Evolutionary conservation across 2,329 filamentous ascomycete species (phyloP), one percentile per base, ranked within the genome.

Genomic region (Metarhizium sp.): DNA sequence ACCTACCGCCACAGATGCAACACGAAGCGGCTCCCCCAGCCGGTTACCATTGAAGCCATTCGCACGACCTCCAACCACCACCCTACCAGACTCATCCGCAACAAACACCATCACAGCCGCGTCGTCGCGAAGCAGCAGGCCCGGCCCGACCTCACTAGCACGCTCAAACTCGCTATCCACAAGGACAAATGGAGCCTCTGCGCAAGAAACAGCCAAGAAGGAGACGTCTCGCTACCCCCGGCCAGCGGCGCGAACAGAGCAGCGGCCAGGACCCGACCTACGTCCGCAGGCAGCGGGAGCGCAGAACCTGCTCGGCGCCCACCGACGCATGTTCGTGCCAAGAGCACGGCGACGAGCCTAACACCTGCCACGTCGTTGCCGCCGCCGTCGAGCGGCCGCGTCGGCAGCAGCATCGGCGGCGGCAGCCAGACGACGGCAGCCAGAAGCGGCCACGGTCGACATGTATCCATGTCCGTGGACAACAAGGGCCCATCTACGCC

Each of bases 31-130:
- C 18, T 80, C 78, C 10, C 77, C 78, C 2, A 81, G 74, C 62
- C 73, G 78, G 43, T 68, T 81, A 36, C 78, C 78, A 43, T 64
- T 76, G 60, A 79, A 77, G 62, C 75, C 75, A 36, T 60, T 64
- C 51, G 65, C 69, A 29, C 66, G 71, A 45, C 67, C 67, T 20
- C 61, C 66, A 43, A 69, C 70, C 14, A n/a, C 51, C 29, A 30
- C 8, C 48, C 32, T 18, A 11, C 59, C 66, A 7, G 62, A 61
- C n/a, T 59, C 60, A 13, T 53, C 58, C 3, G 59, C 62, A 30
- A 55, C 55, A 18, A 57, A 54, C 25, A 59, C 57, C 29, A 42
- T 11, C 36, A 16, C 43, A 3, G 18, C 55, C 6, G 18, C 46
- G 47, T 32, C 43, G 11, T 50, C 46, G 29, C 53, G 56, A 46